phyloP scores from a whole-genome alignment of 192 early-diverging fungal species.

The Glomus cerebriforme region DNA sequence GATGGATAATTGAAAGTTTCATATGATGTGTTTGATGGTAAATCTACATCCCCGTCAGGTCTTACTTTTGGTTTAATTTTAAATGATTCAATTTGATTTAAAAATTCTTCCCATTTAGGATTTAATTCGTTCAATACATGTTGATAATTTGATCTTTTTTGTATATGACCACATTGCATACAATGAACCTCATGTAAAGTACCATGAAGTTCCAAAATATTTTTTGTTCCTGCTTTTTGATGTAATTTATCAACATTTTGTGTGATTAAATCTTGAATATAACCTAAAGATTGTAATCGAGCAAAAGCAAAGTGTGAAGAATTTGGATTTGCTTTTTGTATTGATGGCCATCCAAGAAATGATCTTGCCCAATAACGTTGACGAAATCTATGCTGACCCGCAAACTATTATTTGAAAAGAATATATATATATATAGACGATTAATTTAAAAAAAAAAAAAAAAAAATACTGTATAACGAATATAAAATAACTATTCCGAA shows the following conservation, averaged over 20 bases:
- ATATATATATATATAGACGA: not conserved
- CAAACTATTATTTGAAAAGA: conserved; percentile 37
- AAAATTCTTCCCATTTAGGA: conserved; percentile 60
- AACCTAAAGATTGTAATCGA: conserved; percentile 47
- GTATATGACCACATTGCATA: conserved; percentile 61
- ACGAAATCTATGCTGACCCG: conserved; percentile 56
- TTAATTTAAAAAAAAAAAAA: not conserved
- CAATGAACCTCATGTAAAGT: conserved; percentile 75
- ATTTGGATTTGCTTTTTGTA: conserved; percentile 74
- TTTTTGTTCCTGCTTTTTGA: conserved; percentile 53
- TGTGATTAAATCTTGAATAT: conserved; percentile 69
- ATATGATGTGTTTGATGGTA: conserved; percentile 58
- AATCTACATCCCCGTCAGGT: conserved; percentile 84
- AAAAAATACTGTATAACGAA: not conserved
- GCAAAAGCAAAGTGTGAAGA: conserved; percentile 65
- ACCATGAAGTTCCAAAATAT: conserved; percentile 86
- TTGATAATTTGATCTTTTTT: conserved; percentile 67
- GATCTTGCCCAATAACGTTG: conserved; percentile 93
- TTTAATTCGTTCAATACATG: conserved; percentile 64
- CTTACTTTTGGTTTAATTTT: conserved; percentile 58
- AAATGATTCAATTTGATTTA: conserved; percentile 40
- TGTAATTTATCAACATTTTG: conserved; percentile 94
- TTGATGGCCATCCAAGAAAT: conserved; percentile 77
- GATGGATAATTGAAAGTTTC: conserved; percentile 70
- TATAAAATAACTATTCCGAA: no score